Base-by-base conservation (phyloP, 1,284 basidiomycete species). In the Leccinum solheimii region DNA sequence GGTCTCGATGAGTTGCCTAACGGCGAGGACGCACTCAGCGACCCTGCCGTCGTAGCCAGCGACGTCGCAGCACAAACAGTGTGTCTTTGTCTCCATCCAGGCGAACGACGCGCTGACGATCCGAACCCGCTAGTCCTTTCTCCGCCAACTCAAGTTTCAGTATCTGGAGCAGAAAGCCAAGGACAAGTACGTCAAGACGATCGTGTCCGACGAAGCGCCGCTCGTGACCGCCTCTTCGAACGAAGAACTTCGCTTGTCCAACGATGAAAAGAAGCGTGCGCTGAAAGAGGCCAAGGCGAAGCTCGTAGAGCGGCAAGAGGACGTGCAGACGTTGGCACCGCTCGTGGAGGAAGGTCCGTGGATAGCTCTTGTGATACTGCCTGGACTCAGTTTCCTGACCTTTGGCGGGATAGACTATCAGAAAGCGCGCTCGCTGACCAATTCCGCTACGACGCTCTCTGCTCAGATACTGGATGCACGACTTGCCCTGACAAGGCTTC, bases 81-180 rank as follows among this genome's bases (percentile, higher is more conserved):
- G 11, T 4, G 74, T 68, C 27, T 48, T 48, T 36, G 5, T 3
- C 53, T 60, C 27, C 57, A 5, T 52, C 51, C 16, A 4, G 0
- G 3, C 14, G 3, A 7, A 16, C 36, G 2, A 53, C 50, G 50
- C 26, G 50, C 62, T 62, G 54, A 60, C 54, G 34, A 57, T 40
- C 8, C 19, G 2, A 16, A 16, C 49, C 55, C 36, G 53, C 26
- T 58, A 94, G 90, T 82, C 87, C 3, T 91, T 87, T 70, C 81
- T 95, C 48, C 82, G 90, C n/a, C 89, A 90, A 67, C 83, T 94
- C 26, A 95, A 95, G 74, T 92, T 92, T 69, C 88, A 90, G 64
- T 94, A 92, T 69, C 78, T 94, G 23, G 92, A 95, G 69, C 90
- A 93, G 74, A 91, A 93, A 67, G 91, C 93, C 3, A 95, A 95